phyloP scores from a whole-genome alignment of 2,329 filamentous ascomycete genomes.

The Apiospora aurea region DNA sequence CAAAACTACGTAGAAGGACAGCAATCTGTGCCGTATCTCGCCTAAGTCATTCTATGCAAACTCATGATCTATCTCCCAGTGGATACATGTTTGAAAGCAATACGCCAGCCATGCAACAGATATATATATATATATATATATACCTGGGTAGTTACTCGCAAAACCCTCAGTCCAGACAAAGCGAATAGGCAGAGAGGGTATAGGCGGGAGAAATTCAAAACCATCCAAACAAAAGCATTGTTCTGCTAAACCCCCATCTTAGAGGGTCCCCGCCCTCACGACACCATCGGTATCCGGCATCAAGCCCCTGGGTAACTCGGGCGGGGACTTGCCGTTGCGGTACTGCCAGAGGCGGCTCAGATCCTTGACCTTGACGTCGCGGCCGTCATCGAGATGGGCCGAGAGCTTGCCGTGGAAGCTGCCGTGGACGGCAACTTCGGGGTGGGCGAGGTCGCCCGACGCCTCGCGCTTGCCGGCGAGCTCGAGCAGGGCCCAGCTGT shows the following conservation, averaged over 20 bases:
- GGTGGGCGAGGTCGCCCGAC: neutral
- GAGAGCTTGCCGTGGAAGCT: conserved; percentile 32
- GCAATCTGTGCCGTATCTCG: neutral
- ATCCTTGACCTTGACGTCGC: conserved; percentile 61
- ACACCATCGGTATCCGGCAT: conserved; percentile 44
- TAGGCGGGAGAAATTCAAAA: neutral
- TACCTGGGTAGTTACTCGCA: neutral
- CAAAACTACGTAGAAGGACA: neutral
- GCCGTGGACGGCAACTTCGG: conserved; percentile 42
- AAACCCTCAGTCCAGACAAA: neutral
- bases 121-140: conserved; percentile 2
- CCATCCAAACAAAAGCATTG: neutral
- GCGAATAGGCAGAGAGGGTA: neutral
- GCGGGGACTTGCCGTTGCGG: conserved; percentile 63
- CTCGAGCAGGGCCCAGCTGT: conserved; percentile 52
- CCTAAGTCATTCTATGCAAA: neutral
- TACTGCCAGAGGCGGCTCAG: conserved; percentile 69
- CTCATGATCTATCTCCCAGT: neutral
- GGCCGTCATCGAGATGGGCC: conserved; percentile 39
- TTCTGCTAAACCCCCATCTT: neutral
- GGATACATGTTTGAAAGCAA: neutral
- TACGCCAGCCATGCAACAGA: conserved; percentile 6
- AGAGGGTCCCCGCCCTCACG: conserved; percentile 49
- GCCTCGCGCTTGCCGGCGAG: conserved; percentile 13
- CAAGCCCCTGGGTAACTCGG: conserved; percentile 48